Evolutionary conservation across 1,139 yeast genomes (phyloP).

Genomic region (Scheffersomyces illinoinensis): DNA sequence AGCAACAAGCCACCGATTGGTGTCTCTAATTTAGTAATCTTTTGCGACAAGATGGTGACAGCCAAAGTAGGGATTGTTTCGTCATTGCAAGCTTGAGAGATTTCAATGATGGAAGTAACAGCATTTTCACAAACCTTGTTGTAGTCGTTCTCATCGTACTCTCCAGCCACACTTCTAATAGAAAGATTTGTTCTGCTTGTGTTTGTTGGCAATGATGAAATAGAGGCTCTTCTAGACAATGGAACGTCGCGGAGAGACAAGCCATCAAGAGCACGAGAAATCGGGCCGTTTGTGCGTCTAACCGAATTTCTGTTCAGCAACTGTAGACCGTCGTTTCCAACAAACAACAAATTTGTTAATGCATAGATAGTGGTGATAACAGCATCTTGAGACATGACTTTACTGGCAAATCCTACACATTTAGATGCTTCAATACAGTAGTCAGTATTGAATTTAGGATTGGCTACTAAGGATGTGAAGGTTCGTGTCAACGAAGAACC

Average conservation of each 20-base stretch:
- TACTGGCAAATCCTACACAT: slow-evolving; percentile 47
- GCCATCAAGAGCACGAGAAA: slow-evolving; percentile 1
- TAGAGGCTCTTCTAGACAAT: slow-evolving; percentile 19
- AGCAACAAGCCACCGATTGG: slow-evolving; percentile 45
- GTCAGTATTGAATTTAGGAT: slow-evolving; percentile 35
- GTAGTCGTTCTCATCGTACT: slow-evolving; percentile 32
- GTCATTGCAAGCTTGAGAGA: slow-evolving; percentile 70
- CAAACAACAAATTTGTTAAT: slow-evolving; percentile 69
- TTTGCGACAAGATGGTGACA: slow-evolving; percentile 81
- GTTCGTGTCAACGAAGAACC: slow-evolving; percentile 51
- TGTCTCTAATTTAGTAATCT: slow-evolving; percentile 34
- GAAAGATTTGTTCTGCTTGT: slow-evolving; percentile 7
- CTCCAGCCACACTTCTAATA: slow-evolving; percentile 8
- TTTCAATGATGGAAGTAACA: slow-evolving; percentile 68
- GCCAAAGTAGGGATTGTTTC: slow-evolving; percentile 79
- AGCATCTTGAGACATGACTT: slow-evolving; percentile 68
- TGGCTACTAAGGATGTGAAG: slow-evolving; percentile 49
- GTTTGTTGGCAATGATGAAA: slow-evolving; percentile 13
- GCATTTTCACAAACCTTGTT: slow-evolving; percentile 56
- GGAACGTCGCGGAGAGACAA: not conserved
- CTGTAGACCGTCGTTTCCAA: slow-evolving; percentile 44
- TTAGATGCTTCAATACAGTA: slow-evolving; percentile 37
- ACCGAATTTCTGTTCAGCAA: slow-evolving; percentile 23
- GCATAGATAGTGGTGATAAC: slow-evolving; percentile 87
- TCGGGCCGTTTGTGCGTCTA: slow-evolving; percentile 19